Percentiles rank a stretch among this genome's conserved stretches.
These are phyloP conservation scores for Cercophora scortea DNA, from an alignment of 495 filamentous ascomycete species.

Conservation along the genomic window DNA sequence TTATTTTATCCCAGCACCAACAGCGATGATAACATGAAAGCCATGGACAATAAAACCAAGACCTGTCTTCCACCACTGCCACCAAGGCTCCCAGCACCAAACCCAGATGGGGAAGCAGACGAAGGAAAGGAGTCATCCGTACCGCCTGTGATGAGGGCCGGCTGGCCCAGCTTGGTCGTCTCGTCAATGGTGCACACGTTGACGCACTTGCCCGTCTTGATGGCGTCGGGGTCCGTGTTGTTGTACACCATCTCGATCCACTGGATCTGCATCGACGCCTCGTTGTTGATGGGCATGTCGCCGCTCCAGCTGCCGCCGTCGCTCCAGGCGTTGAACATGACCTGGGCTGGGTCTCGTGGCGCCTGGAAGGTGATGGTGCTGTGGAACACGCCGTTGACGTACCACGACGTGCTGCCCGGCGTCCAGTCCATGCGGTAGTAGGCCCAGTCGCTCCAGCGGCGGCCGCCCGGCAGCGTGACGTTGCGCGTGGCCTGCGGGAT, in stretches of 20 bases:
- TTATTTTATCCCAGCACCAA: no score
- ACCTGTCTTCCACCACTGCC: not conserved
- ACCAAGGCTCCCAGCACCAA: not conserved
- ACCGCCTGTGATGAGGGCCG: slow-evolving; percentile 20
- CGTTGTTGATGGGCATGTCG: slow-evolving; percentile 50
- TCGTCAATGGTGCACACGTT: slow-evolving; percentile 46
- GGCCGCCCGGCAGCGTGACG: slow-evolving; percentile 29
- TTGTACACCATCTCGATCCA: slow-evolving; percentile 74
- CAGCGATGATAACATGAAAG: no score
- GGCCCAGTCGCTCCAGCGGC: slow-evolving; percentile 59
- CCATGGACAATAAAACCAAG: not conserved
- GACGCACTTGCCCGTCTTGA: slow-evolving; percentile 20
- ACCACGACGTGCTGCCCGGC: slow-evolving; percentile 53
- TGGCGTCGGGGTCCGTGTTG: slow-evolving; percentile 25
- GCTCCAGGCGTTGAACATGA: slow-evolving; percentile 64
- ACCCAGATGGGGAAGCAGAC: not conserved
- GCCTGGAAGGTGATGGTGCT: slow-evolving; percentile 55
- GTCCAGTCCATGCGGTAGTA: slow-evolving; percentile 69
- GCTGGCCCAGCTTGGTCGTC: slow-evolving; percentile 28
- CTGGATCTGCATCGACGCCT: slow-evolving; percentile 59
- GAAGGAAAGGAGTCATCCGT: slow-evolving; percentile 1
- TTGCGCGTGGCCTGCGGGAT: slow-evolving; percentile 39
- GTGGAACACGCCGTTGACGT: slow-evolving; percentile 49
- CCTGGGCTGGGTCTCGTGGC: slow-evolving; percentile 48
- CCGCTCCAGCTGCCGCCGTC: slow-evolving; percentile 68